These are phyloP conservation scores for Pachysolen tannophilus DNA, from an alignment of 805 yeast genomes.

Conservation along the genomic window DNA sequence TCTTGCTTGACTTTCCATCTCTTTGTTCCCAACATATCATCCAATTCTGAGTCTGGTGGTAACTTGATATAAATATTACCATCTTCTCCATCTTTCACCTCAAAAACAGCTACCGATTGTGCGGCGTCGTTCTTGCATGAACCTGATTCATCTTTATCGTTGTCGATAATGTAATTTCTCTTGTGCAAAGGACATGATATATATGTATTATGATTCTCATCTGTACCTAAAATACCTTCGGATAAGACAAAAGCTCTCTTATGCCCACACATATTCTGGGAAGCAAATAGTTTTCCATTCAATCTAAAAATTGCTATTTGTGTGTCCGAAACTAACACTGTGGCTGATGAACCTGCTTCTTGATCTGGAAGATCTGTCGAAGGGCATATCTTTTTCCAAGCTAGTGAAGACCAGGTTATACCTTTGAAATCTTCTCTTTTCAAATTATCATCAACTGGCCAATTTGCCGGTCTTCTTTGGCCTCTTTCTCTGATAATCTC, in stretches of 20 bases:
- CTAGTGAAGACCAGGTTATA: slow-evolving; percentile 23
- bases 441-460: slow-evolving; percentile 21
- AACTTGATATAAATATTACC: slow-evolving; percentile 22
- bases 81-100: slow-evolving; percentile 22
- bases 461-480: slow-evolving; percentile 27
- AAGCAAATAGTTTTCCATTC: slow-evolving; percentile 25
- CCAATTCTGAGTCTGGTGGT: slow-evolving; percentile 26
- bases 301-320: slow-evolving; percentile 27
- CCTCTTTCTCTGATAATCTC: slow-evolving; percentile 28
- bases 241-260: slow-evolving; percentile 28
- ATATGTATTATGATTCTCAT: slow-evolving; percentile 21
- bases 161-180: slow-evolving; percentile 23
- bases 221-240: slow-evolving; percentile 26
- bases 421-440: slow-evolving; percentile 19
- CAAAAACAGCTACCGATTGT: slow-evolving; percentile 27
- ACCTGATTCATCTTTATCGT: slow-evolving; percentile 17
- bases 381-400: slow-evolving; percentile 21
- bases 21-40: slow-evolving; percentile 24
- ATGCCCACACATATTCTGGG: slow-evolving; percentile 34
- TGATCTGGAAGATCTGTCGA: slow-evolving; percentile 19
- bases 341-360: slow-evolving; percentile 24
- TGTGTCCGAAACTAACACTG: slow-evolving; percentile 25
- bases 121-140: slow-evolving; percentile 22
- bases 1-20: slow-evolving; percentile 24
- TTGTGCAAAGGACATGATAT: slow-evolving; percentile 30